Evolutionary conservation across 768 basidiomycete species (phyloP).

Genomic region (Tubosaeta brunneosetosa): DNA sequence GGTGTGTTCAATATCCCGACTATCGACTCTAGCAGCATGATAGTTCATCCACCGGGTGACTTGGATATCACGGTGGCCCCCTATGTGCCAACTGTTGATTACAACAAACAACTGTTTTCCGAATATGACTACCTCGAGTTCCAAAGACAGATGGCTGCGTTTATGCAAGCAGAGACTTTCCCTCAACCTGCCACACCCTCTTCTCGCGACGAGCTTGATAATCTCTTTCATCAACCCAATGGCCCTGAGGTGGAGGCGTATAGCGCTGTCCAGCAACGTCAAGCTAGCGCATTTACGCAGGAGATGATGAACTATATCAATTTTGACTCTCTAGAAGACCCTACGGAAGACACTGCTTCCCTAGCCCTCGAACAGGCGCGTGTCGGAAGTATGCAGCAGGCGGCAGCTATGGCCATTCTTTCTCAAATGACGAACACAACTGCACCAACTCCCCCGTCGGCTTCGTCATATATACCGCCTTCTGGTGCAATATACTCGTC

Average conservation of each 20-base stretch:
- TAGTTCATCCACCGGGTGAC: constrained; percentile 34
- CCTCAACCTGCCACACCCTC: constrained; percentile 1
- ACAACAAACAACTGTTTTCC: constrained; percentile 18
- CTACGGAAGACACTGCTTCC: constrained; percentile 2
- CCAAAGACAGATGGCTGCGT: constrained; percentile 5
- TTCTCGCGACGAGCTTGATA: constrained; percentile 13
- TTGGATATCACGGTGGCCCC: constrained; percentile 32
- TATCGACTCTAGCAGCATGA: constrained; percentile 29
- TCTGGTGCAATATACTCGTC: constrained; percentile 47
- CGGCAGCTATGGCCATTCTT: constrained; percentile 22
- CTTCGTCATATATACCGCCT: constrained; percentile 46
- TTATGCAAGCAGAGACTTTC: constrained; percentile 2
- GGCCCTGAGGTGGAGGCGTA: constrained; percentile 15
- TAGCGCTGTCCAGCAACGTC: constrained; percentile 10
- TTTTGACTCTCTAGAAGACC: constrained; percentile 24
- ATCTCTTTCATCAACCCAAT: constrained; percentile 19
- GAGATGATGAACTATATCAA: constrained; percentile 39
- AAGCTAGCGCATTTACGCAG: constrained; percentile 20
- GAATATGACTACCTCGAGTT: constrained; percentile 13
- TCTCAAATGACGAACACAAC: constrained; percentile 24
- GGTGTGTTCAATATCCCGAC: constrained; percentile 35
- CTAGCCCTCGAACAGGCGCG: constrained; percentile 18
- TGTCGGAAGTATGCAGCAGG: constrained; percentile 11
- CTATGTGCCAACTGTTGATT: constrained; percentile 1
- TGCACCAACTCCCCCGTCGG: neutral